Base-by-base conservation (phyloP, 768 basidiomycete genomes). In the Termitomyces sp. region DNA sequence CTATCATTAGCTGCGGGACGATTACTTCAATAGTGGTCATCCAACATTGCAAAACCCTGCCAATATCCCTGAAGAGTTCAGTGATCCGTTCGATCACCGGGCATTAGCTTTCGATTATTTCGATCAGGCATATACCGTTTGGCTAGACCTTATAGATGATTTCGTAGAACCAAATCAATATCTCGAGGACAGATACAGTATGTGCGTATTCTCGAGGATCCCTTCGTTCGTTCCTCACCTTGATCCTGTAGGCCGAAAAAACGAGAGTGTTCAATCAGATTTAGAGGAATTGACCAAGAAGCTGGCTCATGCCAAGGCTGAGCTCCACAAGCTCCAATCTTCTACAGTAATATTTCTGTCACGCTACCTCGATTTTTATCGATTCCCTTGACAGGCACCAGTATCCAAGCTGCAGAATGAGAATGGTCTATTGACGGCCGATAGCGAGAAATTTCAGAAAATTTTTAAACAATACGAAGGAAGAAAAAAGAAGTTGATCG, bases 91-190 rank as follows among this genome's bases (percentile, higher is more conserved):
- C 56, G 86, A 94, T 45, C 89, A 92, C 54, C 81, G 80, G 58
- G 86, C 88, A 0, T 74, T 93, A 19, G 86, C 87, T n/a, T 87
- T 90, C 57, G 81, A 86, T 53, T 91, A 89, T 70, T 84, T 81
- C 47, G 74, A 81, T 15, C 77, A 82, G 50, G 78, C 89, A 0
- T 93, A 93, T 62, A 73, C 78, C 5, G 63, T 78, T 5, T 91
- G 91, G 75, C 71, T 92, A 33, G 79, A 84, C 53, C 78, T 82
- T 4, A 76, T 78, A 10, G 90, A 91, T 61, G 76, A 83, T 30
- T 89, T 87, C 59, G 73, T 80, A 1, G 86, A 89, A 60, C 83
- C 85, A 51, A 87, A 91, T 51, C 79, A 82, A 62, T 75, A 75
- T 38, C 69, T 94, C 19, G 89, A 92, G 62, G 82, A 83, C 30